Evolutionary conservation across 768 basidiomycete species (phyloP), one percentile per base, ranked within the genome.

Genomic region (Hericium erinaceus): DNA sequence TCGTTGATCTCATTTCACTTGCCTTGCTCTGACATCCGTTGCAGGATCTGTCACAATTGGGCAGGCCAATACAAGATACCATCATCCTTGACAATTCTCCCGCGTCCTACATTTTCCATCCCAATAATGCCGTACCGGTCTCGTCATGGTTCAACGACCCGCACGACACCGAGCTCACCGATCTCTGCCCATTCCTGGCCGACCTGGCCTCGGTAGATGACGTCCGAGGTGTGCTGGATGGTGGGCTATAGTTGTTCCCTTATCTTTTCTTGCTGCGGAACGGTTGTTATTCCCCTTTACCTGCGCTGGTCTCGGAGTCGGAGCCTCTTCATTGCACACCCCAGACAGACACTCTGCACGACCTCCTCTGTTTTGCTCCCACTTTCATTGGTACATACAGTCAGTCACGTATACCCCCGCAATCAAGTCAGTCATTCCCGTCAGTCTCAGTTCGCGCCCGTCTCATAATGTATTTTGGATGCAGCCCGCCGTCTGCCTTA

Each of bases 141-240:
- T 98, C 95, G 46, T 94, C 92, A 57, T 99, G 97, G 97, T 99
- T 99, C 77, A 98, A 98, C 71, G 94, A 94, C 72, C 95, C 95
- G 10, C 95, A 98, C 66, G 95, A 98, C 69, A 95, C 95, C 50
- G 95, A 98, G 70, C 80, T 99, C 62, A 97, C 92, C 41, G 95
- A 98, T 72, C 76, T 98, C 54, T 85, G 94, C 57, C 92, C 94
- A 28, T 98, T 99, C 80, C 80, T 99, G 61, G 75, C 89, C 39
- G 97, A 99, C 72, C 79, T 99, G 39, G 80, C 75, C 38, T 76
- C 79, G 24, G 92, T 94, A 38, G 86, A 86, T 57, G 97, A 99
- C 70, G 89, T 98, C 50, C 80, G 97, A 58, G 94, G 90, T 48
- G 86, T 97, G 40, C 77, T 98, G 62, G 92, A 95, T 67, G 91